Percentiles rank a stretch among this genome's conserved stretches.
Conservation (phyloP, 306 rosid species). For the Quercus dentata region DNA sequence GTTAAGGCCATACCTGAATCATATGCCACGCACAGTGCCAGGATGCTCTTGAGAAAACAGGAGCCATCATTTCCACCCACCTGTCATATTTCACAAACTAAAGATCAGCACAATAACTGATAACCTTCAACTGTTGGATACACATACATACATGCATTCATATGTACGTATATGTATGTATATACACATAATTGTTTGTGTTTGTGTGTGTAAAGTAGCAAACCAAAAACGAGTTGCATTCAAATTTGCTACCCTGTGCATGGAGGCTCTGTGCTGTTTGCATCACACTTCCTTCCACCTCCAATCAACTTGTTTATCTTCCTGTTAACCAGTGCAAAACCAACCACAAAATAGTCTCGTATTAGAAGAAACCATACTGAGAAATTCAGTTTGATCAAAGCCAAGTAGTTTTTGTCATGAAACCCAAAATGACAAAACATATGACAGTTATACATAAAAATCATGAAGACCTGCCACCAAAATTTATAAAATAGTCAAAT, state of each 20-base stretch:
- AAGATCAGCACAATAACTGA: not conserved
- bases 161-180: not conserved
- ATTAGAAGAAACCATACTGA: not conserved
- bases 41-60: constrained; percentile 43
- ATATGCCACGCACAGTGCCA: constrained; percentile 50
- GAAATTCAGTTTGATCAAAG: not conserved
- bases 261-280: constrained; percentile 21
- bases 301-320: constrained; percentile 5
- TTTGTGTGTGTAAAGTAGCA: not conserved
- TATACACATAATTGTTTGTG: not conserved
- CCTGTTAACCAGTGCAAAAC: constrained; percentile 7
- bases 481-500: not conserved
- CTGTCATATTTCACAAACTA: constrained; percentile 8
- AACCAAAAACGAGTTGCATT: not conserved
- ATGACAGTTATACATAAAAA: not conserved
- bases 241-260: constrained; percentile 22
- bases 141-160: not conserved
- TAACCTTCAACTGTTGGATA: too few species aligned
- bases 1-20: constrained; percentile 34
- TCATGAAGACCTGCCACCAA: not conserved
- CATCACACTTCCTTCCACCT: constrained; percentile 19
- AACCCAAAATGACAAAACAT: not conserved
- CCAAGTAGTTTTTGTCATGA: not conserved
- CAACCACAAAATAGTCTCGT: not conserved
- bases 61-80: constrained; percentile 58